Evolutionary conservation across 2,329 filamentous ascomycete genomes (phyloP).

Genomic region (Torrubiella hemipterigena): DNA sequence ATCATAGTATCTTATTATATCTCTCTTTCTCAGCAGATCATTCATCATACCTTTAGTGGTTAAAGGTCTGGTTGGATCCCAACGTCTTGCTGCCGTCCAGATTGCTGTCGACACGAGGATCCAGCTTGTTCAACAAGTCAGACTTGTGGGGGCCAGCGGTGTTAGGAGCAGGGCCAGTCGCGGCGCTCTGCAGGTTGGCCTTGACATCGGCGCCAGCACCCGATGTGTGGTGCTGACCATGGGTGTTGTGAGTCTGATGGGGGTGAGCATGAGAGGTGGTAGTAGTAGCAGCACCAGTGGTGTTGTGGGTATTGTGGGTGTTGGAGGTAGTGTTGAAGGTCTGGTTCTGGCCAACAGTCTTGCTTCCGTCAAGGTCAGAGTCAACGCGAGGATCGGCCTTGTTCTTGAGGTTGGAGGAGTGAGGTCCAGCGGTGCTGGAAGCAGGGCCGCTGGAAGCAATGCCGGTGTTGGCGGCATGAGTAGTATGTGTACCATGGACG

Average conservation of each 20-base stretch:
- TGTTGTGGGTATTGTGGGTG: constrained; percentile 20
- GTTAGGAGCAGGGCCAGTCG: constrained; percentile 18
- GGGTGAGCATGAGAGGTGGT: constrained; percentile 17
- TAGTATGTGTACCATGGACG: background rate
- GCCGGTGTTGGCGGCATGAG: constrained; percentile 10
- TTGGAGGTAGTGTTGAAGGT: constrained; percentile 17
- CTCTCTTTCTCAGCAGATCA: too few species aligned
- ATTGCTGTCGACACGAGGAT: constrained; percentile 43
- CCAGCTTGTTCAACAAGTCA: constrained; percentile 41
- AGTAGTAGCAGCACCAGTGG: constrained; percentile 19
- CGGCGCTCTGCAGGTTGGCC: constrained; percentile 19
- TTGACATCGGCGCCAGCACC: constrained; percentile 16
- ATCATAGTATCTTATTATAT: too few species aligned
- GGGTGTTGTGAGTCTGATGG: constrained; percentile 20
- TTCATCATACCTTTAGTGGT: too few species aligned
- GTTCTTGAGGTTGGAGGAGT: constrained; percentile 30
- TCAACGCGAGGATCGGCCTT: constrained; percentile 39
- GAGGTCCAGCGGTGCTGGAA: constrained; percentile 21
- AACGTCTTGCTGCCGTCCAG: constrained; percentile 41
- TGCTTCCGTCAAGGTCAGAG: constrained; percentile 31
- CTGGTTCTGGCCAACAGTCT: constrained; percentile 18
- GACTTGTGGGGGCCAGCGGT: constrained; percentile 33
- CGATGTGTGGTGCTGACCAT: background rate
- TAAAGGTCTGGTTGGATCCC: constrained; percentile 42
- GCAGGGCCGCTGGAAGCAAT: constrained; percentile 9